Evolutionary conservation across 2,329 filamentous ascomycete genomes (phyloP), one percentile per base, ranked within the genome.

Genomic region (Calonectria hongkongensis): DNA sequence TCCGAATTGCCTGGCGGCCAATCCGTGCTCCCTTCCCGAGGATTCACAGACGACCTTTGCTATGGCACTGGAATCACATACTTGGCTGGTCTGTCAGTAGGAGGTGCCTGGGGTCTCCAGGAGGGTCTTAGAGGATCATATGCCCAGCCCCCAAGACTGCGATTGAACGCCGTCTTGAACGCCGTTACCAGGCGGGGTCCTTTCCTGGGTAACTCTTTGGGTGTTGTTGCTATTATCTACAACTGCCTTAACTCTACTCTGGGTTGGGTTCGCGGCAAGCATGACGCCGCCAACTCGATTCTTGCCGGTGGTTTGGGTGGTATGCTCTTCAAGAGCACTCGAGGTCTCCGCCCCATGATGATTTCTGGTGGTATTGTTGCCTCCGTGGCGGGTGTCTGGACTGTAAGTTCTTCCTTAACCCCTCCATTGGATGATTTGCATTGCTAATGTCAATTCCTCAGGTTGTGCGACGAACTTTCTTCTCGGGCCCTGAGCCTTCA

Each of bases 41-140:
- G 97, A 83, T 99, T 98, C 92, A 98, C 96, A 73, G 97, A 99
- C 83, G 97, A 99, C 84, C 91, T 99, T 73, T 98, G 97, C 87
- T 99, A 99, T 84, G 97, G 97, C 82, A 97, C 97, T 27, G 97
- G 97, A 80, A 93, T 96, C 74, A 98, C 95, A 82, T 99, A 99
- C 83, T 89, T 99, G 73, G 88, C 94, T n/a, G 97, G 94, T 8
- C 88, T 99, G 80, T 90, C 93, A 48, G 83, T 97, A 77, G 97
- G 97, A 84, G 97, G 97, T 78, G 93, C 92, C 70, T 98, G 96
- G 96, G 97, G 97, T 74, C 85, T 99, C 78, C 93, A 94, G 76
- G 97, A 99, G 86, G 97, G 97, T 13, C 86, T 98, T 79, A 92
- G 93, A 81, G 93, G 94, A 84, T 94, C 93, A n/a, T 91, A 91